phyloP scores from a whole-genome alignment of 208 protist genomes.

The Acanthamoeba castellanii region DNA sequence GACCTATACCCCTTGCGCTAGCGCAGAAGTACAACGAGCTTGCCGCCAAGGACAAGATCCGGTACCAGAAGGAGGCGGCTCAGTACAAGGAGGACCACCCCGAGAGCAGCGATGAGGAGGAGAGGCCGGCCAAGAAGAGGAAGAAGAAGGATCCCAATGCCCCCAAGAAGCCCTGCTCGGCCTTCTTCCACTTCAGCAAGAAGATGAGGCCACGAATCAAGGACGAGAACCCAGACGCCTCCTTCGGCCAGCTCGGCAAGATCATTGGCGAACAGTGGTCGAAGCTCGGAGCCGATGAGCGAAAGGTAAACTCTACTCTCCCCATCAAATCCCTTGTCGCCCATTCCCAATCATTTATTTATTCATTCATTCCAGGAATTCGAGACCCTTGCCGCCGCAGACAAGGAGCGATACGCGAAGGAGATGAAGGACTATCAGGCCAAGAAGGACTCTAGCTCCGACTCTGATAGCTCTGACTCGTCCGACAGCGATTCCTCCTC shows the following conservation, averaged over 20 bases:
- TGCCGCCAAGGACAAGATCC: constrained; percentile 21
- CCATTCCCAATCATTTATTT: too few species aligned
- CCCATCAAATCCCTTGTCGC: too few species aligned
- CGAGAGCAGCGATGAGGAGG: constrained; percentile 40
- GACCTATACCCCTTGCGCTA: background rate
- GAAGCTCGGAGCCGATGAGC: constrained; percentile 14
- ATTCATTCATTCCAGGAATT: background rate
- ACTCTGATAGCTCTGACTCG: background rate
- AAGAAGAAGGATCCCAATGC: constrained; percentile 64
- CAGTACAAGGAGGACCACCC: constrained; percentile 23
- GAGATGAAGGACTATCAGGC: constrained; percentile 15
- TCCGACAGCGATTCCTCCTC: constrained; percentile 47
- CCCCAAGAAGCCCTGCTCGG: constrained; percentile 56
- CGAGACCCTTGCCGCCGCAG: background rate
- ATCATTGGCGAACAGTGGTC: constrained; percentile 51
- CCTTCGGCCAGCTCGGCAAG: constrained; percentile 42
- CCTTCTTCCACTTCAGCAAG: constrained; percentile 66
- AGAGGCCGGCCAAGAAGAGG: constrained; percentile 41
- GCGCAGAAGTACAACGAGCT: constrained; percentile 47
- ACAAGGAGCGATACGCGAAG: constrained; percentile 43
- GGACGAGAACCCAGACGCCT: background rate
- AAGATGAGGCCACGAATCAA: constrained; percentile 30
- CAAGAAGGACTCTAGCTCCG: constrained; percentile 56
- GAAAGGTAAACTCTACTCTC: background rate
- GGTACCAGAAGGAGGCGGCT: constrained; percentile 8